These are phyloP conservation scores for Amphichorda felina DNA, from an alignment of 2,329 filamentous ascomycete genomes.

Conservation along the genomic window DNA sequence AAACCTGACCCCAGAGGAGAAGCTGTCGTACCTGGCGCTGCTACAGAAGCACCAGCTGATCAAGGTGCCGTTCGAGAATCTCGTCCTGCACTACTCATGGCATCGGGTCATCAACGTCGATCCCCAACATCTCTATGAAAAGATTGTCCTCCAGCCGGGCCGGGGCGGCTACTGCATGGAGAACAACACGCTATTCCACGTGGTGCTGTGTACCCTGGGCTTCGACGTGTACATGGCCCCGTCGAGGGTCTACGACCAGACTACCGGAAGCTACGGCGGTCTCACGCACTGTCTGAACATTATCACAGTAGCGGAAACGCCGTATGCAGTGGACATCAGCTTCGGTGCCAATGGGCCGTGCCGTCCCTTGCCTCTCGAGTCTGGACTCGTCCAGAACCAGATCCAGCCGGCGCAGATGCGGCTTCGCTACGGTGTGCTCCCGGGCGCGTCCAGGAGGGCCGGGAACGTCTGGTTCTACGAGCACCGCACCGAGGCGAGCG, in stretches of 20 bases:
- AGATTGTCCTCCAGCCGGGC: constrained; percentile 20
- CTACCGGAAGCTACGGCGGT: constrained; percentile 7
- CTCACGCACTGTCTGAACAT: constrained; percentile 16
- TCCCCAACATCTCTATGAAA: constrained; percentile 22
- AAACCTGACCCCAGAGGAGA: neutral
- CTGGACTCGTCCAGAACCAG: constrained; percentile 5
- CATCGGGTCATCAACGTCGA: constrained; percentile 19
- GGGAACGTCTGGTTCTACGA: constrained; percentile 12
- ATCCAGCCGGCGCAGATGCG: constrained; percentile 20
- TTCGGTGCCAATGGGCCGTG: constrained; percentile 12
- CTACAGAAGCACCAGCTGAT: constrained; percentile 21
- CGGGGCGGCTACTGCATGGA: constrained; percentile 36
- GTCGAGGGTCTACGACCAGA: constrained; percentile 10
- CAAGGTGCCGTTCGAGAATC: constrained; percentile 32
- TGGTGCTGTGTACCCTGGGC: constrained; percentile 25
- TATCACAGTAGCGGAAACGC: constrained; percentile 6
- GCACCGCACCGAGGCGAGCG: constrained; percentile 10
- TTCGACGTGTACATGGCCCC: constrained; percentile 17
- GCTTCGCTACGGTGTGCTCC: constrained; percentile 5
- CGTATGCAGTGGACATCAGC: constrained; percentile 12
- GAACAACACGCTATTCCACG: constrained; percentile 27
- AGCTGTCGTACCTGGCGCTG: constrained; percentile 1
- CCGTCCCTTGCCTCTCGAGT: constrained; percentile 6
- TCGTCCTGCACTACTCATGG: constrained; percentile 28
- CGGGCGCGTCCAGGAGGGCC: neutral